phyloP scores from a whole-genome alignment of 2,329 filamentous ascomycete species.

The Trichophyton schoenleinii region DNA sequence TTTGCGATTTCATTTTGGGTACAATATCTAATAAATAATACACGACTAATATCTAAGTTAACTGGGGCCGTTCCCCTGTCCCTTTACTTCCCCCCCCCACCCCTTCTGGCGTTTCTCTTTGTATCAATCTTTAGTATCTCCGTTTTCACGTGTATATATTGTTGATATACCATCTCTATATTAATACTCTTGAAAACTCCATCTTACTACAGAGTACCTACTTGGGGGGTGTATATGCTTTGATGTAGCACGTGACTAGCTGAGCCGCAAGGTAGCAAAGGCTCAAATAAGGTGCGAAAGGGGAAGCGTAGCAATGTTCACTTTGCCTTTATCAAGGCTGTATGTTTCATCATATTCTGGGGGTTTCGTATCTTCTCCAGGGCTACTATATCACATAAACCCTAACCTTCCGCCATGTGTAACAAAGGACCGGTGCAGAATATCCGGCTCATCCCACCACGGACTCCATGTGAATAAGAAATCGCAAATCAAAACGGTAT shows the following conservation, averaged over 20 bases:
- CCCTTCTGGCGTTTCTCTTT: not conserved
- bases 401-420: not conserved
- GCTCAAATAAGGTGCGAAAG: not conserved
- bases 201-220: too few species aligned
- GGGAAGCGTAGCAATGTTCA: not conserved
- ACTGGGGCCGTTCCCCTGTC: not conserved
- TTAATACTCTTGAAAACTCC: not conserved
- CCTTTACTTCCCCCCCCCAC: too few species aligned
- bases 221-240: not conserved
- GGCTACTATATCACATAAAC: not conserved
- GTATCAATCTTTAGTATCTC: not conserved
- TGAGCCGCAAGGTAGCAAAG: not conserved
- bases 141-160: not conserved
- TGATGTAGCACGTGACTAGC: not conserved
- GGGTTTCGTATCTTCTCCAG: not conserved
- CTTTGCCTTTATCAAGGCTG: not conserved
- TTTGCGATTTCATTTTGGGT: not conserved
- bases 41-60: not conserved
- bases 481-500: not conserved
- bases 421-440: not conserved
- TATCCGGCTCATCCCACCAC: not conserved
- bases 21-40: not conserved
- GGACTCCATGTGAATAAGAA: not conserved
- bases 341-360: not conserved
- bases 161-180: not conserved